Evolutionary conservation across 306 rosid species (phyloP).

Genomic region (Canavalia gladiata): DNA sequence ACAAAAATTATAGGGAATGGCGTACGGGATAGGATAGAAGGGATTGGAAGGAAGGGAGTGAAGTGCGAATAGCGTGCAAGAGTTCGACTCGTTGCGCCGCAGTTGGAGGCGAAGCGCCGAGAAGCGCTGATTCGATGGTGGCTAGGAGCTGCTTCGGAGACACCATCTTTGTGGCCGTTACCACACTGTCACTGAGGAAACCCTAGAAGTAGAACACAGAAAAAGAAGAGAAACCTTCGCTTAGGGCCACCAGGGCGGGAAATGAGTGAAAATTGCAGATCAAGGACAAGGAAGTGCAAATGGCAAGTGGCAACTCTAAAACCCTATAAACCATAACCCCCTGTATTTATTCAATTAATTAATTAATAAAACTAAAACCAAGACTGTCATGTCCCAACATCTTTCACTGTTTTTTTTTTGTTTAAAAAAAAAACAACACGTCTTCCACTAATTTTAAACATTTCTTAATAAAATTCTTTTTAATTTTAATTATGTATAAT

Average conservation of each 20-base stretch:
- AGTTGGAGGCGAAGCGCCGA: constrained; percentile 76
- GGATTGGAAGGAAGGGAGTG: constrained; percentile 67
- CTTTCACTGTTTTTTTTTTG: too few species aligned
- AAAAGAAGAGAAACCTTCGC: not conserved
- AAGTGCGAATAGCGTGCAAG: constrained; percentile 81
- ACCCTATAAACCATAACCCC: not conserved
- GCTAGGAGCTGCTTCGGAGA: constrained; percentile 82
- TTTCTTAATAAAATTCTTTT: too few species aligned
- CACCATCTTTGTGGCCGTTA: constrained; percentile 57
- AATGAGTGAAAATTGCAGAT: constrained; percentile 1
- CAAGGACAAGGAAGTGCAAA: not conserved
- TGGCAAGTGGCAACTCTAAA: not conserved
- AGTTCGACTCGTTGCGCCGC: constrained; percentile 81
- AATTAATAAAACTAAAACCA: too few species aligned
- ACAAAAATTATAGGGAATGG: not conserved
- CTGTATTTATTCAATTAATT: too few species aligned
- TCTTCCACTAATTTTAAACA: too few species aligned
- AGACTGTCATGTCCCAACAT: too few species aligned
- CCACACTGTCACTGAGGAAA: not conserved
- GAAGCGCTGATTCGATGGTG: constrained; percentile 75
- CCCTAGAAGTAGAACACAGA: constrained; percentile 5
- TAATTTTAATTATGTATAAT: too few species aligned
- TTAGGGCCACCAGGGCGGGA: constrained; percentile 8
- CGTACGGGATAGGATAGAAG: constrained; percentile 80
- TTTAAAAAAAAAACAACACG: too few species aligned